A percentile compares a stretch with the other conserved stretches of the same genome.
These are phyloP conservation scores for Heritiera fomes DNA, from an alignment of 345 rosid species.

Conservation along the genomic window DNA sequence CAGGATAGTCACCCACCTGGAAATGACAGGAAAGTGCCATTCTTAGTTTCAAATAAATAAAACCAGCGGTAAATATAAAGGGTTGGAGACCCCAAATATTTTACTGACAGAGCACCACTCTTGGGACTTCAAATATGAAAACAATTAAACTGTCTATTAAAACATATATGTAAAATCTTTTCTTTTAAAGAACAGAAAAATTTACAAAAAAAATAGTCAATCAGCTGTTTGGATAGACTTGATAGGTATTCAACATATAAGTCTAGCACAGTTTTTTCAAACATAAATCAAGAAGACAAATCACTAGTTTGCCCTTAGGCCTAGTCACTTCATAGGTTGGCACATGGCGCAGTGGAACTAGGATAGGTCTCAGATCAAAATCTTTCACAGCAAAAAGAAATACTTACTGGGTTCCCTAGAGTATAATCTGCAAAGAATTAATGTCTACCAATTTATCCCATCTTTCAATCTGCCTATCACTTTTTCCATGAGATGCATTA, in stretches of 20 bases:
- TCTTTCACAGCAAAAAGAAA: background rate
- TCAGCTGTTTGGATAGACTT: background rate
- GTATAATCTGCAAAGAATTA: background rate
- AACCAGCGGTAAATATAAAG: background rate
- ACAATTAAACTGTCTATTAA: background rate
- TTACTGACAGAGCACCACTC: background rate
- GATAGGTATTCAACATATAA: background rate
- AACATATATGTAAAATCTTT: background rate
- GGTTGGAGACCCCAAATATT: background rate
- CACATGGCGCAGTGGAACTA: background rate
- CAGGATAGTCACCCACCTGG: slow-evolving; percentile 93
- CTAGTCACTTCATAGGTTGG: background rate
- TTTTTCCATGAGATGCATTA: background rate
- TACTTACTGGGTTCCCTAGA: background rate
- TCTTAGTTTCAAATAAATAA: background rate
- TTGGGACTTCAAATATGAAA: background rate
- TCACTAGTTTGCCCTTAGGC: background rate
- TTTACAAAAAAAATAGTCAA: background rate
- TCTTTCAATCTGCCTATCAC: background rate
- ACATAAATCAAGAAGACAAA: background rate
- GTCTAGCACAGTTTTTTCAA: background rate
- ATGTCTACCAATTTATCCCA: background rate
- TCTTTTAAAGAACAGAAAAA: background rate
- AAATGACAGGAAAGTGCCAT: background rate
- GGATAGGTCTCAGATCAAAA: background rate